Evolutionary conservation across 352 stramenopile genomes (phyloP).

Genomic region (Hyaloperonospora brassicae): DNA sequence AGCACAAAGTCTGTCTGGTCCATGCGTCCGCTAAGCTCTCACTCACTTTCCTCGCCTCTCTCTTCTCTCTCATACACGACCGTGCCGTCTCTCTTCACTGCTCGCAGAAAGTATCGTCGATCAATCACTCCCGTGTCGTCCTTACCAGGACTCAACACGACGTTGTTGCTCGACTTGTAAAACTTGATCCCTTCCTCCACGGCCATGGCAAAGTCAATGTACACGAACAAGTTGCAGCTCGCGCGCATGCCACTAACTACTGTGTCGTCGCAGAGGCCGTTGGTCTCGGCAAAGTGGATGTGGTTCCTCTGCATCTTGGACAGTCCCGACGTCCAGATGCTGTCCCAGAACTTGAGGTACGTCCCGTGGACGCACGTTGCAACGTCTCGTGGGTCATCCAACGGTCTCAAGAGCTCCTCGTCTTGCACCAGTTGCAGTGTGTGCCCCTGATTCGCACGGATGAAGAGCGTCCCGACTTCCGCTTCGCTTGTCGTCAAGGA

Average conservation of each 20-base stretch:
- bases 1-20: not conserved
- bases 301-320: conserved; percentile 81
- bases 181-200: conserved; percentile 70
- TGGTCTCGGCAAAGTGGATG: conserved; percentile 70
- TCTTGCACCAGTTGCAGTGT: conserved; percentile 58
- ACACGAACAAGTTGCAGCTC: conserved; percentile 68
- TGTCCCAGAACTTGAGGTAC: conserved; percentile 60
- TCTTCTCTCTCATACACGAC: conserved; percentile 44
- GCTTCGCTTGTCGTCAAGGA: conserved; percentile 46
- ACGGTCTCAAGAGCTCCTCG: conserved; percentile 55
- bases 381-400: conserved; percentile 41
- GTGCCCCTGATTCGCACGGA: conserved; percentile 81
- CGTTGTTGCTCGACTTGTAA: conserved; percentile 81
- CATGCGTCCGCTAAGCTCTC: not conserved
- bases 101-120: conserved; percentile 53
- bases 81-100: conserved; percentile 38
- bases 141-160: conserved; percentile 59
- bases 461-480: conserved; percentile 31
- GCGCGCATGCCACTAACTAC: conserved; percentile 74
- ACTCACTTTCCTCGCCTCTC: not conserved
- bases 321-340: conserved; percentile 48
- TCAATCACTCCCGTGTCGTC: conserved; percentile 44
- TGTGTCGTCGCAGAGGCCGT: conserved; percentile 32
- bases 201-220: conserved; percentile 50
- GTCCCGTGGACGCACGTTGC: conserved; percentile 70